Percentiles rank a stretch among this genome's conserved stretches.
phyloP scores from a whole-genome alignment of 495 filamentous ascomycete species.

The Xylaria sp. region DNA sequence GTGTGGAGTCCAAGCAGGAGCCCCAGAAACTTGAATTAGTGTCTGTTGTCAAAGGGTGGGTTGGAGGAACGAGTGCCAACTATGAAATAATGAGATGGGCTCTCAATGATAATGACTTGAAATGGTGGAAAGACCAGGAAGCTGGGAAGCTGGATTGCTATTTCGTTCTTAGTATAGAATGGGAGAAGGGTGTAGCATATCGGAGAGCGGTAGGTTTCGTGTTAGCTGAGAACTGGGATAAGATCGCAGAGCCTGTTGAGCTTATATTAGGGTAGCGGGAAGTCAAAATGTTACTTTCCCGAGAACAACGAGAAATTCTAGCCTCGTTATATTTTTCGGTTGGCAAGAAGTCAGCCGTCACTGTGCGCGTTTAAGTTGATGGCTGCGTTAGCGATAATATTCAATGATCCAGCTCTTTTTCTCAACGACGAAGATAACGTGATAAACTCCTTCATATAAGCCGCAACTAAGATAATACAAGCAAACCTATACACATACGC shows the following conservation, averaged over 20 bases:
- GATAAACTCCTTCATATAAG: no score
- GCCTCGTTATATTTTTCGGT: background rate
- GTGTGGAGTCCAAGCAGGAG: background rate
- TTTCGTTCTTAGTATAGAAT: constrained; percentile 14
- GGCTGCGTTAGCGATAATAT: no score
- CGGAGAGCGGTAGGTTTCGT: constrained; percentile 5
- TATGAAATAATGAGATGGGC: constrained; percentile 8
- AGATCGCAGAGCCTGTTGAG: background rate
- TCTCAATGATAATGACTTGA: background rate
- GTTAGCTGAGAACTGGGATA: background rate
- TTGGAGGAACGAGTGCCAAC: background rate
- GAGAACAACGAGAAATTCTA: background rate
- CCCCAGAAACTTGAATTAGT: background rate
- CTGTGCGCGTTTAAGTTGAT: background rate
- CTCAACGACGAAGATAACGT: no score
- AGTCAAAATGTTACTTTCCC: background rate
- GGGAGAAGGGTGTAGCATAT: constrained; percentile 3
- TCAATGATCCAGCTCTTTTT: no score
- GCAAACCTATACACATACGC: no score
- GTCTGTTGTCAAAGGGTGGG: background rate
- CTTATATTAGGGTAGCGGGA: background rate
- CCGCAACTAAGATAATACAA: no score
- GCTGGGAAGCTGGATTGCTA: background rate
- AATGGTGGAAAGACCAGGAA: constrained; percentile 13
- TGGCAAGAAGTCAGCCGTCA: background rate